Conservation (phyloP, 805 yeast genomes). For the Nakazawaea ambrosiae region DNA sequence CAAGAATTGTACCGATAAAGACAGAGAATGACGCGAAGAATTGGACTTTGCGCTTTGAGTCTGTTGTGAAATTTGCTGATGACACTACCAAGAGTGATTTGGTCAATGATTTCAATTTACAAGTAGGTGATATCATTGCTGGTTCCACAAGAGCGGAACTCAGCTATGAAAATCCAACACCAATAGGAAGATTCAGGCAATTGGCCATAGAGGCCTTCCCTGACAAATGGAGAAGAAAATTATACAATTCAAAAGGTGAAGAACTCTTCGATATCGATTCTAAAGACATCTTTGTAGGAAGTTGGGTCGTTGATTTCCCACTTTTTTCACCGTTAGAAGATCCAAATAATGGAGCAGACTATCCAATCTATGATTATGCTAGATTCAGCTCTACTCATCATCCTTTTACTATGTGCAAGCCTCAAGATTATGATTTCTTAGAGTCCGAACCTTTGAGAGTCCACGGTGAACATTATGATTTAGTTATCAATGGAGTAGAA, state of each 20-base stretch:
- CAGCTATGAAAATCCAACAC: conserved; percentile 91
- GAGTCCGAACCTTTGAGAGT: conserved; percentile 51
- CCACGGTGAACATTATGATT: conserved; percentile 88
- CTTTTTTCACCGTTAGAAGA: conserved; percentile 71
- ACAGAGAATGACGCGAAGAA: conserved; percentile 27
- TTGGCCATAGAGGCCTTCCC: conserved; percentile 55
- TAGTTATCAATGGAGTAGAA: conserved; percentile 91
- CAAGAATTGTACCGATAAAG: conserved; percentile 47
- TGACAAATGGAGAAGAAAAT: conserved; percentile 36
- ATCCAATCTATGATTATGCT: conserved; percentile 52
- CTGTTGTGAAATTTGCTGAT: conserved; percentile 21
- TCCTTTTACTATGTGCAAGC: conserved; percentile 90
- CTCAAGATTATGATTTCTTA: conserved; percentile 57
- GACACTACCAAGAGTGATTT: conserved; percentile 20
- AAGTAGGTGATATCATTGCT: conserved; percentile 70
- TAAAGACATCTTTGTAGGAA: conserved; percentile 44
- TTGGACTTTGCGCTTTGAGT: conserved; percentile 36
- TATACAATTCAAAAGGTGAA: conserved; percentile 12
- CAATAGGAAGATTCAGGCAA: conserved; percentile 82
- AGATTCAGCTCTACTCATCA: conserved; percentile 77
- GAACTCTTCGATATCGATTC: conserved; percentile 18
- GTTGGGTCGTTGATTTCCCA: conserved; percentile 93
- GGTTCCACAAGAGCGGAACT: conserved; percentile 63
- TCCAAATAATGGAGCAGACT: conserved; percentile 25
- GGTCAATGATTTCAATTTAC: conserved; percentile 30